Evolutionary conservation across 495 filamentous ascomycete species (phyloP), one percentile per base, ranked within the genome.

Genomic region (Tetracladium setigerum): DNA sequence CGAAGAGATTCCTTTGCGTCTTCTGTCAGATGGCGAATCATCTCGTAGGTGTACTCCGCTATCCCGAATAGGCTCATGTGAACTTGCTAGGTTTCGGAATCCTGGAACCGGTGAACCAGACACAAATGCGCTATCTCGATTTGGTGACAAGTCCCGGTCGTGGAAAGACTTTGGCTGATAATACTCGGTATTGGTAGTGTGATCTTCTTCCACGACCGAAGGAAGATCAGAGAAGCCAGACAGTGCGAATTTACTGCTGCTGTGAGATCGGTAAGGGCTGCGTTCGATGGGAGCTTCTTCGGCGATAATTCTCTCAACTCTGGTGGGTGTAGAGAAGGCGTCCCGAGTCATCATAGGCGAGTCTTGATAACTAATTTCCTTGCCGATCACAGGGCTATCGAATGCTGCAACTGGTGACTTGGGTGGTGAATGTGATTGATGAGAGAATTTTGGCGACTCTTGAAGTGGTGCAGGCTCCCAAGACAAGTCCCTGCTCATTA

Each of bases 41-140:
- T 69, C 67, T 12, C 62, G 64, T n/a, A 74, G 59, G 54, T 76
- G 67, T 15, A 77, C 65, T 30, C 73, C 75, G 58, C 75, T 77
- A 48, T 78, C 75, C 1, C 73, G 72, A 24, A 62, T 49, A 41
- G 53, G 56, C 22, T 58, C 55, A 18, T 69, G 56, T 41, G 63
- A 50, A 22, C 31, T 45, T 12, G 46, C 31, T 46, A 55, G 52
- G 2, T 39, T 42, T 59, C 56, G 19, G 43, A 61, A 19, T 39
- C n/a, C 22, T 46, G 59, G 58, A 41, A 62, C 60, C 22, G 72
- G 67, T n/a, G 70, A 71, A 31, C 57, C 67, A 0, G 60, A 59
- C 14, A 61, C 53, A 44, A 75, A 67, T 0, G 63, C 71, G 46
- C 73, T 77, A 55, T 78, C 74, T 16, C 72, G 56, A 52, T 74